Base-by-base conservation (phyloP, 2,329 filamentous ascomycete genomes). In the Furcasterigmium furcatum region DNA sequence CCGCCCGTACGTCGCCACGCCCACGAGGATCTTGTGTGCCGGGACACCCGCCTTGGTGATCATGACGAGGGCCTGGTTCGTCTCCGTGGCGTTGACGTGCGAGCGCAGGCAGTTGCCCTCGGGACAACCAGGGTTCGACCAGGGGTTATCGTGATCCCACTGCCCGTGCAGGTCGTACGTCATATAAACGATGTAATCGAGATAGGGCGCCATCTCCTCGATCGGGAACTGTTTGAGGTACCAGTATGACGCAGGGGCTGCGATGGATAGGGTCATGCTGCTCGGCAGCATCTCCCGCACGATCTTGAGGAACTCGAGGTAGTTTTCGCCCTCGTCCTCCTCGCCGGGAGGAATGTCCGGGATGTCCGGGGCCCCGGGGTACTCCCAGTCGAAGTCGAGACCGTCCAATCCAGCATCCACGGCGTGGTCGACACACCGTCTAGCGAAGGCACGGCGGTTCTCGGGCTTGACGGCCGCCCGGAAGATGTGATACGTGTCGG, bases 301-400 rank as follows among this genome's bases (percentile, higher is more conserved):
- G 36, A 45, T 21, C 18, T 46, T 44, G 6, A 54, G 39, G 25
- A 51, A 46, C 35, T 47, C 43, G 6, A 54, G 30, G 34, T 65
- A 66, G 46, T 62, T 57, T 12, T 44, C 19, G 1, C 57, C 58
- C 13, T 65, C 60, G 2, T 49, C 19, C 5, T 14, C 19, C 3
- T 21, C 25, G 36, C 51, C 43, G 1, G 53, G 50, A 24, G 48
- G 47, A 24, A 56, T 54, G 18, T 42, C 55, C 1, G 58, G 56
- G 10, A 65, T 47, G 30, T 58, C 57, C 1, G 52, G 48, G 1
- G 52, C 54, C 1, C 57, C 60, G 1, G 65, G 65, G 45, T 74
- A 73, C 46, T 73, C 71, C 73, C 72, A 77, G 50, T 74, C 70
- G 39, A 72, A 40, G 34, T 74, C 70, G 10, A 74, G 27, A 8